phyloP scores from a whole-genome alignment of 805 yeast genomes.

The Metschnikowia cerradonensis region DNA sequence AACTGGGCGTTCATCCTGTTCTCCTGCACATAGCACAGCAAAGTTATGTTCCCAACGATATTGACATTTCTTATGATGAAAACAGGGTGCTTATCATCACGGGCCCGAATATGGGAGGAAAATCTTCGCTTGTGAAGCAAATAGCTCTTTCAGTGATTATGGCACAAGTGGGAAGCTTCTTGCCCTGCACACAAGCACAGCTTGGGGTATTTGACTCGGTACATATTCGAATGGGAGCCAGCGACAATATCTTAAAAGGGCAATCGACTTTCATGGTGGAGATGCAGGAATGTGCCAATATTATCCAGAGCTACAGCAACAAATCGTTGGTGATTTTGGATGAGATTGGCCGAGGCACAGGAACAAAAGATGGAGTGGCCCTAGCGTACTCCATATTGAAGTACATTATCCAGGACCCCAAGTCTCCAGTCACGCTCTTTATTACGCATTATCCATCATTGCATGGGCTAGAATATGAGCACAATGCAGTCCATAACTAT shows the following conservation, averaged over 20 bases:
- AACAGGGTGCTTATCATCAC: slow-evolving; percentile 62
- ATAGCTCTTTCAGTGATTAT: slow-evolving; percentile 65
- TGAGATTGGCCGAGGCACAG: slow-evolving; percentile 82
- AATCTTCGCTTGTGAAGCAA: slow-evolving; percentile 71
- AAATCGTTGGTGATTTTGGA: slow-evolving; percentile 63
- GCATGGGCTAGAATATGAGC: slow-evolving; percentile 44
- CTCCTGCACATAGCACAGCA: slow-evolving; percentile 44
- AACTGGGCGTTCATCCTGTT: slow-evolving; percentile 63
- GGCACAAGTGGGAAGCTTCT: slow-evolving; percentile 74
- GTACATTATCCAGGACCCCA: slow-evolving; percentile 42
- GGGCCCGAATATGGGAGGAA: slow-evolving; percentile 90
- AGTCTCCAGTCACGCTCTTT: slow-evolving; percentile 60
- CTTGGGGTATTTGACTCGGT: slow-evolving; percentile 72
- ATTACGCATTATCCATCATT: slow-evolving; percentile 82
- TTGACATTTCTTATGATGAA: slow-evolving; percentile 42
- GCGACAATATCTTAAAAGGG: slow-evolving; percentile 69
- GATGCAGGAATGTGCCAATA: slow-evolving; percentile 59
- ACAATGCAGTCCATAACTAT: slow-evolving; percentile 48
- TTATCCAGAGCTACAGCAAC: slow-evolving; percentile 49
- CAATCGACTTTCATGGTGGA: slow-evolving; percentile 84
- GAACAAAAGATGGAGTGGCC: slow-evolving; percentile 68
- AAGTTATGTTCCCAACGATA: slow-evolving; percentile 64
- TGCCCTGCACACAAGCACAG: slow-evolving; percentile 61
- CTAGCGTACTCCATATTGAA: slow-evolving; percentile 71
- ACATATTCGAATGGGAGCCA: slow-evolving; percentile 82